Evolutionary conservation across 2,329 filamentous ascomycete genomes (phyloP), one percentile per base, ranked within the genome.

Genomic region (Botryotinia narcissicola): DNA sequence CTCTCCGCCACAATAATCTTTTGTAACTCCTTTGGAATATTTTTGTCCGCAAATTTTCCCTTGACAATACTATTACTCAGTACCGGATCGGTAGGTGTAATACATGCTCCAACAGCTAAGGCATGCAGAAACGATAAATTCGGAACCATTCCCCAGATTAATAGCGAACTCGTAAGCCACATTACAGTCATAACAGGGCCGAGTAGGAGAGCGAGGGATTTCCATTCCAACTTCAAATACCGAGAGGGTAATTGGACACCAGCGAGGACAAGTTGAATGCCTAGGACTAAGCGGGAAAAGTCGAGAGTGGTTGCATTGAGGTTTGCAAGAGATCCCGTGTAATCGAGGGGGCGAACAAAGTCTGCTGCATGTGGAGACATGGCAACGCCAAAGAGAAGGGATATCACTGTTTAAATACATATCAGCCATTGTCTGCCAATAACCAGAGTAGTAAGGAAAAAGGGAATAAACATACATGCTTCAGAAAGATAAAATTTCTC

Each of bases 21-120:
- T 83, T 97, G 94, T 67, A 98, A 84, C 42, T 91, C 88, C 73
- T 90, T 91, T 0, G 95, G 94, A 29, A 97, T 91, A 80, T 97
- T 96, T 78, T 94, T 92, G 79, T 97, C 94, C 1, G 95, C 95
- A 80, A 97, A 98, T 78, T 93, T 95, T 46, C 94, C 94, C 84
- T 97, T 97, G 63, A 97, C 93, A 73, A 97, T 97, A 4, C 92
- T 92, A 76, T 96, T 95, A 25, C 92, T 95, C 54, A 97, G 82
- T 1, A 97, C 90, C 0, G 95, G 95, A 78, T 98, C 95, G 0
- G 95, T 97, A 0, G 94, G 95, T 3, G 95, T 96, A n/a, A 98
- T 90, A 79, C 94, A 97, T 0, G 94, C 92, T 1, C 90, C 94
- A 18, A 97, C 85, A 25, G 91, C 92, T 18, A 97, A 85, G 0